Conservation (phyloP, 176 grass and related monocot species). For the Miscanthus lutarioriparius region DNA sequence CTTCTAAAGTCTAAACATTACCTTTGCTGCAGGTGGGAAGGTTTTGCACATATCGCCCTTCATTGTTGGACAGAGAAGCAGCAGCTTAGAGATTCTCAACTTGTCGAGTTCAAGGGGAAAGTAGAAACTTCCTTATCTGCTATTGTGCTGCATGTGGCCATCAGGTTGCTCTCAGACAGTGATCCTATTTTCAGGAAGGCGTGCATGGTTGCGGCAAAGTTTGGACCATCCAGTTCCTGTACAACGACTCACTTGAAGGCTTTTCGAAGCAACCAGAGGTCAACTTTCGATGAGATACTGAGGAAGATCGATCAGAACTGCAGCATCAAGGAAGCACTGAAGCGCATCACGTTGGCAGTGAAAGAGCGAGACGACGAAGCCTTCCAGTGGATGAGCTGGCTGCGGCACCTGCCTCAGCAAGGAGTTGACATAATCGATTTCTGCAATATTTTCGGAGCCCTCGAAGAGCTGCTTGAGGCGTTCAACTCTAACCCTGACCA, state of each 20-base stretch:
- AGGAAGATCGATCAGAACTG: slow-evolving; percentile 35
- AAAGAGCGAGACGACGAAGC: slow-evolving; percentile 40
- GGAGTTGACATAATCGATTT: slow-evolving; percentile 45
- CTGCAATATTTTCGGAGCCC: slow-evolving; percentile 33
- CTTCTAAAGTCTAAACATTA: slow-evolving; percentile 18
- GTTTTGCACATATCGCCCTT: slow-evolving; percentile 75
- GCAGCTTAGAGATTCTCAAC: slow-evolving; percentile 21
- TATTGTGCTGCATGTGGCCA: slow-evolving; percentile 68
- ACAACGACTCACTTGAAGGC: not conserved
- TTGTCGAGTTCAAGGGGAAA: not conserved
- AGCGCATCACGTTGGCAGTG: slow-evolving; percentile 30
- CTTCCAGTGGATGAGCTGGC: slow-evolving; percentile 84
- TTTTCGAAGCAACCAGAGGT: slow-evolving; percentile 39
- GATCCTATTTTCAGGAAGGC: slow-evolving; percentile 61
- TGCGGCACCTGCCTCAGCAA: slow-evolving; percentile 50
- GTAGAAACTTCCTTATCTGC: slow-evolving; percentile 35
- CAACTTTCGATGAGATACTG: slow-evolving; percentile 55
- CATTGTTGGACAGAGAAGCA: slow-evolving; percentile 65
- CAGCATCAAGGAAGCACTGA: slow-evolving; percentile 41
- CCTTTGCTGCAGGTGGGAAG: slow-evolving; percentile 74
- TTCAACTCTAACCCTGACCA: slow-evolving; percentile 19
- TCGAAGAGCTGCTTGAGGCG: slow-evolving; percentile 41
- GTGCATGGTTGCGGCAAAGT: slow-evolving; percentile 66
- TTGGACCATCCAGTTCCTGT: not conserved
- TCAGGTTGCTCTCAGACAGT: slow-evolving; percentile 49